These are phyloP conservation scores for Cladosporium sp. DNA, from an alignment of 2,329 filamentous ascomycete genomes.

Conservation along the genomic window DNA sequence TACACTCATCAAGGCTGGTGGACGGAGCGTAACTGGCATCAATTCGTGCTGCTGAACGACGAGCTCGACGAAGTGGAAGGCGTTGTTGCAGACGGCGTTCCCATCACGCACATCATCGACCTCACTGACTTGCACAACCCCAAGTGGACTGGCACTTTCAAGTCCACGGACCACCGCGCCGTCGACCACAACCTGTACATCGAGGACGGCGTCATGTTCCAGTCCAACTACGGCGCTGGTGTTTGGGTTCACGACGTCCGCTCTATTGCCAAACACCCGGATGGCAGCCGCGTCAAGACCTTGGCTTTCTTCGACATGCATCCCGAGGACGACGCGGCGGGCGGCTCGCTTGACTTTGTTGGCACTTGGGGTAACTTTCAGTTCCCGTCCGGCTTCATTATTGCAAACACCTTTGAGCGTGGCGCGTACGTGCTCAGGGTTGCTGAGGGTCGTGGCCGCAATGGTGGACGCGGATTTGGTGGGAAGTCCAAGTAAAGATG, in stretches of 20 bases:
- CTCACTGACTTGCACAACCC: slow-evolving; percentile 38
- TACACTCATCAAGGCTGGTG: slow-evolving; percentile 55
- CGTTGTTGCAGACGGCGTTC: slow-evolving; percentile 37
- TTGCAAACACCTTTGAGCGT: slow-evolving; percentile 46
- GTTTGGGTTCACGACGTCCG: slow-evolving; percentile 33
- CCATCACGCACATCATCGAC: slow-evolving; percentile 48
- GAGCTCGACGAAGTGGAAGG: slow-evolving; percentile 46
- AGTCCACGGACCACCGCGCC: slow-evolving; percentile 33
- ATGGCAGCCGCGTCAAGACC: slow-evolving; percentile 28
- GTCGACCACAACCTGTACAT: slow-evolving; percentile 49
- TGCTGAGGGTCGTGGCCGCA: slow-evolving; percentile 15
- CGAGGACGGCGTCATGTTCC: slow-evolving; percentile 40
- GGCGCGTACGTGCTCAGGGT: slow-evolving; percentile 29
- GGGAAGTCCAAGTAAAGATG: slow-evolving; percentile 15
- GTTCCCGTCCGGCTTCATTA: slow-evolving; percentile 38
- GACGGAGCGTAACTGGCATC: slow-evolving; percentile 35
- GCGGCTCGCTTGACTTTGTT: slow-evolving; percentile 34
- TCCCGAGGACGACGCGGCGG: slow-evolving; percentile 29
- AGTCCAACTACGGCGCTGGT: slow-evolving; percentile 48
- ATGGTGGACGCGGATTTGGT: slow-evolving; percentile 18
- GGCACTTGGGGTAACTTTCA: slow-evolving; percentile 39
- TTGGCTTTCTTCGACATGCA: slow-evolving; percentile 31
- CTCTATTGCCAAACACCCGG: slow-evolving; percentile 27
- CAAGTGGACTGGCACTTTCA: slow-evolving; percentile 39
- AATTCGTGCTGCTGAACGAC: slow-evolving; percentile 46